phyloP scores from a whole-genome alignment of 2,329 filamentous ascomycete species.

The Paecilomyces formosus region DNA sequence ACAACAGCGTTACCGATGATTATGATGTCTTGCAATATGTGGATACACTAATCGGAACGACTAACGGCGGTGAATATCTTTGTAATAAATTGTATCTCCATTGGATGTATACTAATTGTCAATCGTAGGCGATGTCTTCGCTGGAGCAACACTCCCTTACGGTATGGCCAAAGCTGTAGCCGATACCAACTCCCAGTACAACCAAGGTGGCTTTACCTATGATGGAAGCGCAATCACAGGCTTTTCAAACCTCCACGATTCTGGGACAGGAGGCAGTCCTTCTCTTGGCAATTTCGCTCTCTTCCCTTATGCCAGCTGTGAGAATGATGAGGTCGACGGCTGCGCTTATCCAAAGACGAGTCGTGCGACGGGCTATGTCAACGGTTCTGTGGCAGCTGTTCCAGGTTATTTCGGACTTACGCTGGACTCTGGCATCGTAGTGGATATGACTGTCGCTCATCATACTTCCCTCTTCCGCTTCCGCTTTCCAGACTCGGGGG shows the following conservation, averaged over 20 bases:
- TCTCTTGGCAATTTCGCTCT: conserved; percentile 67
- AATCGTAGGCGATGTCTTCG: conserved; percentile 46
- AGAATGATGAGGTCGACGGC: conserved; percentile 51
- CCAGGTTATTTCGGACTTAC: conserved; percentile 61
- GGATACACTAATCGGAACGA: conserved; percentile 48
- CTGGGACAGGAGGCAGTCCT: conserved; percentile 45
- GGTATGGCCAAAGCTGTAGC: conserved; percentile 52
- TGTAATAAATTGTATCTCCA: background rate
- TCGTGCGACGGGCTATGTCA: conserved; percentile 41
- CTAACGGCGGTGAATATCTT: conserved; percentile 33
- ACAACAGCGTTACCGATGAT: conserved; percentile 11
- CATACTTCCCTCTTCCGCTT: conserved; percentile 60
- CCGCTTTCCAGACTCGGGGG: conserved; percentile 44
- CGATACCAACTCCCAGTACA: conserved; percentile 42
- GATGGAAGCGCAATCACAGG: conserved; percentile 46
- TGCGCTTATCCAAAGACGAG: conserved; percentile 54
- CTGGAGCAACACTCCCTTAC: conserved; percentile 48
- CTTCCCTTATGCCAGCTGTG: conserved; percentile 58
- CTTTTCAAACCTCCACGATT: conserved; percentile 46
- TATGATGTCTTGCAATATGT: conserved; percentile 39
- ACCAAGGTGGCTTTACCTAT: conserved; percentile 50
- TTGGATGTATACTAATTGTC: background rate
- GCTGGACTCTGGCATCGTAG: conserved; percentile 49
- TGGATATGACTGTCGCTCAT: conserved; percentile 60
- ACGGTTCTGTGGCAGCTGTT: conserved; percentile 48